Evolutionary conservation across 192 early-diverging fungal species (phyloP), one percentile per base, ranked within the genome.

Genomic region (Gorgonomyces haynaldii): DNA sequence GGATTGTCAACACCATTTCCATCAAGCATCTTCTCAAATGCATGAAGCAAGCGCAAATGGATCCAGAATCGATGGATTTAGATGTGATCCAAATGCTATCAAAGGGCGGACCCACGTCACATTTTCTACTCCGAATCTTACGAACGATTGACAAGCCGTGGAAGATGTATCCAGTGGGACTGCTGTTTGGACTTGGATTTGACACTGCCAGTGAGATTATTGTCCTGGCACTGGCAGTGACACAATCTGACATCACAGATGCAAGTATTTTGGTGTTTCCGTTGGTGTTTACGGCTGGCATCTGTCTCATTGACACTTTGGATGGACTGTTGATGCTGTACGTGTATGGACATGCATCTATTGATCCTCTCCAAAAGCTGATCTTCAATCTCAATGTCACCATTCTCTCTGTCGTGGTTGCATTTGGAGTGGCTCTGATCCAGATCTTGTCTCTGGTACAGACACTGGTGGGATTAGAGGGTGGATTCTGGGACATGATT

Each of bases 201-300:
- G 82, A 84, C 65, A 84, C 82, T 6, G 76, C 81, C 5, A 79
- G 78, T 0, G 75, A 84, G 42, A 65, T 84, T 21, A 68, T 66
- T 2, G 17, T 84, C 0, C 52, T 84, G 0, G 65, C 70, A 0
- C 77, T 84, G 22, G 64, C 79, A 1, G 76, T 72, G 2, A 55
- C 70, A 2, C 70, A 70, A 19, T 36, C 50, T 20, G 69, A 65
- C 0, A 71, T 79, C 38, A 49, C 66, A 0, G 62, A 65, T 24
- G 67, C 52, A 42, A 42, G 74, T n/a, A 69, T 75, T 19, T 30
- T 83, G 10, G 53, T 82, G 3, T 63, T 84, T 3, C 82, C 82
- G 12, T 49, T 72, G 20, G 37, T 84, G 12, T 84, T 84, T 40
- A 72, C 82, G 24, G 57, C 62, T 6, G 82, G 81, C 16, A 84